phyloP scores from a whole-genome alignment of 129 eudicot genomes.

The Chrysanthemum makinoi region DNA sequence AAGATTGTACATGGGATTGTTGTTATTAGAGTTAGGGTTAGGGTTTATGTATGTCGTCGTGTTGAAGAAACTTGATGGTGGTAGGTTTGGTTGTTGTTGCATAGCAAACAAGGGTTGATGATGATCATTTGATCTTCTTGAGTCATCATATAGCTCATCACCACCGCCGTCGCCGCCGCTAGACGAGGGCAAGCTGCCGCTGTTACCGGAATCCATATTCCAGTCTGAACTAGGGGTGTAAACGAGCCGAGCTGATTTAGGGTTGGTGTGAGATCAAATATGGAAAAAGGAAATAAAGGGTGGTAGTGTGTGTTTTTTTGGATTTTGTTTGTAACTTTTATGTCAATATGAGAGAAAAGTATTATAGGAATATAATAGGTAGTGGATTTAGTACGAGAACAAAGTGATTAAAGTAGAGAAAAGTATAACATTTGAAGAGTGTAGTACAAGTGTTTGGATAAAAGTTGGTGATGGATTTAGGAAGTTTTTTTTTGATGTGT shows the following conservation, averaged over 20 bases:
- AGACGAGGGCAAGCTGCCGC: constrained; percentile 17
- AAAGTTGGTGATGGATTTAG: background rate
- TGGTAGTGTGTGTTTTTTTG: background rate
- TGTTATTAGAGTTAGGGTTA: constrained; percentile 24
- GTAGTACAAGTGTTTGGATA: background rate
- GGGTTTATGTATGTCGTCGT: constrained; percentile 31
- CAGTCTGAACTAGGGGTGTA: background rate
- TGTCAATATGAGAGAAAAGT: background rate
- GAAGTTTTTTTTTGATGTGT: background rate
- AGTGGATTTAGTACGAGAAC: background rate
- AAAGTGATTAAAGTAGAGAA: background rate
- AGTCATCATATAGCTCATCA: constrained; percentile 52
- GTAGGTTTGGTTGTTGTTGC: constrained; percentile 14
- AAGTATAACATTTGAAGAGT: background rate
- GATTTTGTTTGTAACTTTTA: background rate
- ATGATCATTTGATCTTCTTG: constrained; percentile 21
- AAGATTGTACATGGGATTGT: constrained; percentile 31
- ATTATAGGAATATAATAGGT: too few relatives aligned
- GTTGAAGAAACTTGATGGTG: constrained; percentile 29
- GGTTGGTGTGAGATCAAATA: constrained; percentile 1
- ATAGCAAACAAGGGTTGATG: constrained; percentile 24
- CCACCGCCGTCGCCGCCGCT: constrained; percentile 33
- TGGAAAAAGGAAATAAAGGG: constrained; percentile 2
- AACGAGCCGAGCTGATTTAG: background rate
- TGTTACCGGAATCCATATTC: constrained; percentile 16